These are phyloP conservation scores for Blastobotrys petasosporus DNA, from an alignment of 1,139 yeast genomes.

Conservation along the genomic window DNA sequence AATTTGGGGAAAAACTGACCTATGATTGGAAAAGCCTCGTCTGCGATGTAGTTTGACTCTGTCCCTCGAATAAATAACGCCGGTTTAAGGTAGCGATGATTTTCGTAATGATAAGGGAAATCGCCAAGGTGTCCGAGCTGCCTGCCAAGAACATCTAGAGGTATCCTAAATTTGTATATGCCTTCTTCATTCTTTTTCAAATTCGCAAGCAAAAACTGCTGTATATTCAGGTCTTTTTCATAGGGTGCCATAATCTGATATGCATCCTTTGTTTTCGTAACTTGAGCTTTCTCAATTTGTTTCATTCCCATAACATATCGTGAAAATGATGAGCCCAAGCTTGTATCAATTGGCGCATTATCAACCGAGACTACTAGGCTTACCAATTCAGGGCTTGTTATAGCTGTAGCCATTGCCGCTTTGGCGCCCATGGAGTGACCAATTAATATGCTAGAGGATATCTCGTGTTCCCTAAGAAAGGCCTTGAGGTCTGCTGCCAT, in stretches of 20 bases:
- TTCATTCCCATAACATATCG: constrained; percentile 59
- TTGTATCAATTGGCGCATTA: constrained; percentile 74
- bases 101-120: constrained; percentile 65
- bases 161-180: constrained; percentile 47
- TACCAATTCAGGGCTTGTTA: constrained; percentile 61
- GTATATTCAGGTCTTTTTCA: constrained; percentile 54
- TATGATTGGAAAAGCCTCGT: constrained; percentile 69
- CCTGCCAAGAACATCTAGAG: constrained; percentile 60
- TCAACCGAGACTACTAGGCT: constrained; percentile 72
- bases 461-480: constrained; percentile 48
- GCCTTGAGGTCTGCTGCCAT: constrained; percentile 79
- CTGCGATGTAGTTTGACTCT: constrained; percentile 73
- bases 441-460: constrained; percentile 57
- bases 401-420: constrained; percentile 80
- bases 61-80: constrained; percentile 75
- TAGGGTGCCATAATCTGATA: constrained; percentile 56
- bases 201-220: constrained; percentile 76
- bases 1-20: constrained; percentile 78
- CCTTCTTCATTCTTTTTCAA: constrained; percentile 39
- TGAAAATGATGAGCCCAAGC: constrained; percentile 57
- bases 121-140: constrained; percentile 58
- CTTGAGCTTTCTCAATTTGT: constrained; percentile 39
- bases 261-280: constrained; percentile 58
- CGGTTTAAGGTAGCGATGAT: constrained; percentile 62
- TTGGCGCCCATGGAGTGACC: constrained; percentile 99